Base-by-base conservation (phyloP, 495 filamentous ascomycete genomes). In the Neurospora tetraspora region DNA sequence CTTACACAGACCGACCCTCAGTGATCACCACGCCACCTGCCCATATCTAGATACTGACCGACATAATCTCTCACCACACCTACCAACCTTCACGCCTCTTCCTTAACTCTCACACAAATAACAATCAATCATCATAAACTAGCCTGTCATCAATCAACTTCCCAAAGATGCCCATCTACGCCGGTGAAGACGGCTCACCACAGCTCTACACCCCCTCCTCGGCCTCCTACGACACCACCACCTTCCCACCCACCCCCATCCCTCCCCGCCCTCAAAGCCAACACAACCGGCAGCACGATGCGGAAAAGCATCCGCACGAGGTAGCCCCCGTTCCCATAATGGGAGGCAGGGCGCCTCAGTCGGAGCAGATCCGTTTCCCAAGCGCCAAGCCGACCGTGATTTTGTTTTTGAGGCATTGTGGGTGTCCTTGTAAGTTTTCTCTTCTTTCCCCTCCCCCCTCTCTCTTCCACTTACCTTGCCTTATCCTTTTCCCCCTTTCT, bases 371-470 rank as follows among this genome's bases (percentile, higher is more conserved):
- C 8, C 69, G 65, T 2, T 80, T 90, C 7, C 86, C 86, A 0
- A 71, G 73, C 39, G 76, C 83, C 71, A 86, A 84, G 74, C 85
- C 87, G 1, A 83, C 82, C 5, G 72, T 91, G 20, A 78, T 90
- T 27, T 81, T 86, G 38, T 91, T 91, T 76, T 78, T 91, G 5
- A 80, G 89, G 36, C 88, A 90, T 76, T 90, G 87, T 76, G 88
- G 89, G 16, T 89, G 86, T 81, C 89, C 88, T 9, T 90, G 87
- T 88, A 80, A 69, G 83, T 76, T 27, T 9, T 40, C 42, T 70
- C 68, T 73, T 68, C 18, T 74, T 71, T 34, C 31, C 39, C 1
- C n/a, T n/a, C n/a, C 39, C 34, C 42, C 31, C 7, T 42, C 45
- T 39, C 27, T 27, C 27, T 27, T 27, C 27, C 27, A 27, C 27